Base-by-base conservation (phyloP, 345 rosid genomes). In the Pugionium cornutum region DNA sequence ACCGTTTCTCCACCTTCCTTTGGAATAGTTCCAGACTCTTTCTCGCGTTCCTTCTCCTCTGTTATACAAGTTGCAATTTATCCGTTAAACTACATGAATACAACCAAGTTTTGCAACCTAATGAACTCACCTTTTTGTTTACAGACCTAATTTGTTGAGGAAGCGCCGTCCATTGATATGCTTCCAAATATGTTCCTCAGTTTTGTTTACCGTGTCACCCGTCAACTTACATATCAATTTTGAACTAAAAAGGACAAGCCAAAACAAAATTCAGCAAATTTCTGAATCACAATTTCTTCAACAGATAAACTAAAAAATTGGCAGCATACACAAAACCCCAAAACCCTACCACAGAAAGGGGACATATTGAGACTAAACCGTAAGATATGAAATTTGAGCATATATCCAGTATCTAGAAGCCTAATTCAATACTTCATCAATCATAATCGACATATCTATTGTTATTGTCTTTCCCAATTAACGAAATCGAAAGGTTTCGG, bases 181-280 rank as follows among this genome's bases (percentile, higher is more conserved):
- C 80, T 92, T 92, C 96, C 97, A 92, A 39, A 89, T 85, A 69
- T 92, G 98, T 73, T 89, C 97, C 79, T 92, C 98, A 7, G 84
- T 81, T 76, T 92, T 92, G 75, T 92, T 92, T 27, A 92, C 90
- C 4, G 79, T 84, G 72, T 89, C 86, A 8, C 91, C 96, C n/a
- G 97, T 92, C 9, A 92, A 81, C 77, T 88, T 92, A 81, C 98
- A 89, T 61, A 76, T 64, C 84, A 92, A 42, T 72, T 85, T 89
- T 4, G 96, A 83, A 68, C 98, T 89, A 77, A 66, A 31, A 3
- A 11, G 10, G 64, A 63, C 39, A 57, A 9, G 37, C 32, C 64
- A 48, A 45, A 10, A 53, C 5, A 9, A 56, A 66, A 58, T 51
- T 72, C 54, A 72, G 48, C 28, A 72, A 27, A 36, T 1, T 10